Base-by-base conservation (phyloP, 176 grass and related monocot genomes). In the Puccinellia tenuiflora region DNA sequence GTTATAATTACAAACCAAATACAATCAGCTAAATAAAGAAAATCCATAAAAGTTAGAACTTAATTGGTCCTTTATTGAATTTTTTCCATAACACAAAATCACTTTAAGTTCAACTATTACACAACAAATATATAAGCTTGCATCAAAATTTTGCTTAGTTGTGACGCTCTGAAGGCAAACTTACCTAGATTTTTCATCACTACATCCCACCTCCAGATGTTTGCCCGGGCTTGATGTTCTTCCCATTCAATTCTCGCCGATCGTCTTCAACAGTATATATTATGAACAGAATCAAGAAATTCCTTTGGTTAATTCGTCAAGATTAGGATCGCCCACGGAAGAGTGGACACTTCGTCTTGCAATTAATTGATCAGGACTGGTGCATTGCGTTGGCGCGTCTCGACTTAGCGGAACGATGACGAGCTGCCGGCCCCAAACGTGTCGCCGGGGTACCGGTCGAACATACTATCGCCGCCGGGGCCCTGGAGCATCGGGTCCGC, bases 391-490 rank as follows among this genome's bases (percentile, higher is more conserved):
- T 76, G 57, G 40, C 1, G 31, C 56, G 37, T 29, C 28, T 71
- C 4, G 67, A 48, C 56, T 75, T 2, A 90, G 74, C 83, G 84
- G 75, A 80, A 90, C 13, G 88, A 87, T 1, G 84, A 72, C 0
- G 79, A 92, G 56, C 39, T 43, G 37, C 85, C 47, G 16, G 83
- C 64, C 24, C 80, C 85, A 63, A 79, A 89, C 25, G 78, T 26
- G 81, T 94, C 85, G 26, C 85, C 71, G 72, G 83, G 76, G 76
- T 88, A 87, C 64, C 89, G 88, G 47, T 94, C 92, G 53, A 86
- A 86, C 79, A 90, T 86, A 48, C 46, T 48, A 14, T 48, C 46
- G 46, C 15, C 63, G 18, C 78, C 62, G 11, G 80, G 83, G 42
- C 88, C 86, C 31, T 48, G 83, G 29, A 94, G 81, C 83, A 90